Evolutionary conservation across 345 rosid species (phyloP).

Genomic region (Aquilaria malaccensis): DNA sequence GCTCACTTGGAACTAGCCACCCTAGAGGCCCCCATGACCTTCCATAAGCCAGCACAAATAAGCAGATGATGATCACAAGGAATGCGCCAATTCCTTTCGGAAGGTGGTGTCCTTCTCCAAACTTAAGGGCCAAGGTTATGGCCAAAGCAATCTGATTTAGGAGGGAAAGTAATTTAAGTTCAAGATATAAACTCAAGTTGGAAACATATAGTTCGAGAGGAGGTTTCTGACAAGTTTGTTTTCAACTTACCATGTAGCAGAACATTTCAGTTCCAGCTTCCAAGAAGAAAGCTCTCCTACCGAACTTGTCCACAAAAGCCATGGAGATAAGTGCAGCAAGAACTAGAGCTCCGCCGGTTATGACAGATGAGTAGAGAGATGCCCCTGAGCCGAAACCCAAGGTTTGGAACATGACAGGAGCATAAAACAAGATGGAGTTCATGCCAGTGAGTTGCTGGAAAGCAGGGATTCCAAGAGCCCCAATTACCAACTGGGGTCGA

Average conservation of each 20-base stretch:
- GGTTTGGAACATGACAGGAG: constrained; percentile 82
- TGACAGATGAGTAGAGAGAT: constrained; percentile 49
- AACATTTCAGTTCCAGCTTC: constrained; percentile 78
- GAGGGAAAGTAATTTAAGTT: too few relatives aligned
- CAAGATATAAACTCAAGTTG: too few relatives aligned
- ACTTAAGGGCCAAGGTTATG: constrained; percentile 49
- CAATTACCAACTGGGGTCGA: constrained; percentile 62
- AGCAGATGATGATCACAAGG: constrained; percentile 55
- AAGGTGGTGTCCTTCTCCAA: constrained; percentile 55
- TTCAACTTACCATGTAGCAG: constrained; percentile 49
- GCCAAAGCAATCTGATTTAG: constrained; percentile 42
- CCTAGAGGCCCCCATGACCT: constrained; percentile 98
- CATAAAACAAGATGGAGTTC: constrained; percentile 82
- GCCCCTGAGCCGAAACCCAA: constrained; percentile 71
- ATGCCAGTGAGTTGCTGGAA: constrained; percentile 84
- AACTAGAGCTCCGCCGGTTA: constrained; percentile 55
- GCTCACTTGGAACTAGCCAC: constrained; percentile 89
- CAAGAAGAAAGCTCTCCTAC: constrained; percentile 69
- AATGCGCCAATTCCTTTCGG: constrained; percentile 33
- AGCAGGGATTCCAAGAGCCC: constrained; percentile 71
- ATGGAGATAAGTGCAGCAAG: constrained; percentile 58
- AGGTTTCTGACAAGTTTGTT: too few relatives aligned
- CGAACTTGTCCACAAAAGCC: constrained; percentile 60
- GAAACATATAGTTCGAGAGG: too few relatives aligned
- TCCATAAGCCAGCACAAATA: constrained; percentile 76